These are phyloP conservation scores for Dictyostelium capitatum DNA, from an alignment of 78 protist genomes.

Conservation along the genomic window DNA sequence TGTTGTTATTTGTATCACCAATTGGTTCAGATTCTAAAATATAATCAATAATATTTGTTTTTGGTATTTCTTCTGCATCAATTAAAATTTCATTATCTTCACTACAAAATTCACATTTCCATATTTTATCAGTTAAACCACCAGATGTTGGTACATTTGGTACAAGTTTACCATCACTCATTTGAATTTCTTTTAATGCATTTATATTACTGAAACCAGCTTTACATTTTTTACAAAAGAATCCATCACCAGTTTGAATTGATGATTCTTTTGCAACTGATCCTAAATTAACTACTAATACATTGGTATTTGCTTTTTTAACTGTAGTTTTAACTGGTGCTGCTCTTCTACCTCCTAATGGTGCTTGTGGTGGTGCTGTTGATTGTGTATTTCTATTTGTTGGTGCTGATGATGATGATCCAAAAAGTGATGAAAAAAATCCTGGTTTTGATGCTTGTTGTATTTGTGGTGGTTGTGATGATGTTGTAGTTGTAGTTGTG, in stretches of 20 bases:
- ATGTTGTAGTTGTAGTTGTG: background rate
- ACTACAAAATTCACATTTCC: constrained; percentile 88
- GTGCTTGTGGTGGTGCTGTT: constrained; percentile 2
- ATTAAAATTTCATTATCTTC: constrained; percentile 21
- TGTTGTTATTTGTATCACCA: background rate
- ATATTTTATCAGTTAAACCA: constrained; percentile 31
- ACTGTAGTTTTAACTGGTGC: constrained; percentile 5
- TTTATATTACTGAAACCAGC: constrained; percentile 47
- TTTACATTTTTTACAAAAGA: constrained; percentile 62
- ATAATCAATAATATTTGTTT: constrained; percentile 69
- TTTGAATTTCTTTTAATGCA: background rate
- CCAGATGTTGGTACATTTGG: constrained; percentile 47
- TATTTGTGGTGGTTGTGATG: background rate
- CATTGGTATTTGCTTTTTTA: constrained; percentile 72
- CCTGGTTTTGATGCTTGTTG: background rate
- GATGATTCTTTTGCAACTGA: constrained; percentile 49
- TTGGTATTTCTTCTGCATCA: constrained; percentile 74
- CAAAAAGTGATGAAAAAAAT: background rate
- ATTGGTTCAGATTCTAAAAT: constrained; percentile 35
- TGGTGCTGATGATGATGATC: background rate
- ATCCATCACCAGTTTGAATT: constrained; percentile 83
- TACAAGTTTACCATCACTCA: constrained; percentile 5
- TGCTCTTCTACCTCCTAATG: background rate
- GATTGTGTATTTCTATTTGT: background rate
- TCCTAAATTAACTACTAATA: constrained; percentile 40